Evolutionary conservation across 2,329 filamentous ascomycete genomes (phyloP).

Genomic region (Phyllosticta citribraziliensis): DNA sequence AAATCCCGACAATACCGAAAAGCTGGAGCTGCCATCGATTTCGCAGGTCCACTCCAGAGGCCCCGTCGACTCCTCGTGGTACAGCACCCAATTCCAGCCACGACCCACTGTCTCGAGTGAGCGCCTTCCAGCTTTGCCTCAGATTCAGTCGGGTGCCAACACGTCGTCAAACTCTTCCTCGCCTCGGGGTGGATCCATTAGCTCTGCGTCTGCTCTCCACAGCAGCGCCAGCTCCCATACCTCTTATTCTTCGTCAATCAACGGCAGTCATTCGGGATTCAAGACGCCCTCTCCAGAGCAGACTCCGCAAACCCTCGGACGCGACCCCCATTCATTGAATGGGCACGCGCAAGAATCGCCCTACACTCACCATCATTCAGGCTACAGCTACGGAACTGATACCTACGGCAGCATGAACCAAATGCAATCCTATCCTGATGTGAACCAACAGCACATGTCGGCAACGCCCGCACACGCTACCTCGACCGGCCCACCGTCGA

Average conservation of each 20-base stretch:
- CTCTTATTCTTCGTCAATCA: constrained; percentile 46
- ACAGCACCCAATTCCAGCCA: constrained; percentile 56
- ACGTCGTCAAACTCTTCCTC: constrained; percentile 64
- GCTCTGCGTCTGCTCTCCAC: constrained; percentile 43
- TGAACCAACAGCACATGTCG: constrained; percentile 66
- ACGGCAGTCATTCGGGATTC: constrained; percentile 45
- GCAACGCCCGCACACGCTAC: constrained; percentile 64
- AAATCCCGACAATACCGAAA: constrained; percentile 54
- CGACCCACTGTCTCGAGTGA: constrained; percentile 60
- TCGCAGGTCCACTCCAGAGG: constrained; percentile 75
- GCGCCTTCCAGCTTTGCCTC: constrained; percentile 60
- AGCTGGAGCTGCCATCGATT: constrained; percentile 88
- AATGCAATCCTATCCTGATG: constrained; percentile 74
- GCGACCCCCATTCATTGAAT: constrained; percentile 27
- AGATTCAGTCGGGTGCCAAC: constrained; percentile 53
- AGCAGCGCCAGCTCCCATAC: constrained; percentile 45
- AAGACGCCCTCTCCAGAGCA: constrained; percentile 71
- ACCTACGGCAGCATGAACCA: constrained; percentile 65
- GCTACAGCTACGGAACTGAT: constrained; percentile 26
- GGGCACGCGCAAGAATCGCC: constrained; percentile 29
- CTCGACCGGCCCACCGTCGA: constrained; percentile 65
- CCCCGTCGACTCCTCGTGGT: constrained; percentile 59
- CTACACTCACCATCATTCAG: constrained; percentile 24
- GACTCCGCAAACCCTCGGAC: constrained; percentile 36
- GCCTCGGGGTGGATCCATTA: constrained; percentile 67